Base-by-base conservation (phyloP, 352 stramenopile genomes). In the Globisporangium perplexum region DNA sequence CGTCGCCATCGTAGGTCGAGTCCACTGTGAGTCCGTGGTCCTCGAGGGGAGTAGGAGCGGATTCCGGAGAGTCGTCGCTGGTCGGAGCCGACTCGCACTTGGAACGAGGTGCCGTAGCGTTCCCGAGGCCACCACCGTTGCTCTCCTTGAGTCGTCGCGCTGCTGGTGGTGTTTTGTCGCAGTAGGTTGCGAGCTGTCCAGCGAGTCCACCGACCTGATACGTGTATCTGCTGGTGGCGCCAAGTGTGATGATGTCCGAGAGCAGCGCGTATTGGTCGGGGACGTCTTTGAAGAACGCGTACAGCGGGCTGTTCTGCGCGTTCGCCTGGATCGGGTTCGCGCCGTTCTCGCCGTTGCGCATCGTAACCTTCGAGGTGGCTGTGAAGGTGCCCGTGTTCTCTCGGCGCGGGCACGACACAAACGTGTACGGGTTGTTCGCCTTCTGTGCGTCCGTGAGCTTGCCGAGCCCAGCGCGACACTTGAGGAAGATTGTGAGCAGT, bases 401-500 rank as follows among this genome's bases (percentile, higher is more conserved):
- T 46, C 71, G 80, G 35, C 78, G 69, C 1, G 66, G 44, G 31
- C 85, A 95, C 45, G 68, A 56, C 35, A 68, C 71, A 45, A 70
- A 92, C n/a, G 85, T 60, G 11, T 71, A 78, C 26, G 81, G 73
- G 45, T 95, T 77, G n/a, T 47, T 22, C 23, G 91, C 38, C 55
- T 90, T 86, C 52, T 74, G 54, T 33, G 71, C 66, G 23, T 90
- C 49, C 7, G 78, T 39, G 57, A 88, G 68, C 23, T 66, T 65
- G 2, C 68, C 65, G 66, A 90, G 86, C 38, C 80, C 82, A 22
- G 91, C 63, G 7, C 78, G 62, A 41, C 85, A 95, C 49, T 95
- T 83, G 66, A 87, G 78, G 69, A 81, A 93, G 53, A 94, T 90
- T 10, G 79, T 84, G 65, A 93, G 84, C 38, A 95, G 65, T 44